Evolutionary conservation across 345 rosid genomes (phyloP), one percentile per base, ranked within the genome.

Genomic region (Salix purpurea): DNA sequence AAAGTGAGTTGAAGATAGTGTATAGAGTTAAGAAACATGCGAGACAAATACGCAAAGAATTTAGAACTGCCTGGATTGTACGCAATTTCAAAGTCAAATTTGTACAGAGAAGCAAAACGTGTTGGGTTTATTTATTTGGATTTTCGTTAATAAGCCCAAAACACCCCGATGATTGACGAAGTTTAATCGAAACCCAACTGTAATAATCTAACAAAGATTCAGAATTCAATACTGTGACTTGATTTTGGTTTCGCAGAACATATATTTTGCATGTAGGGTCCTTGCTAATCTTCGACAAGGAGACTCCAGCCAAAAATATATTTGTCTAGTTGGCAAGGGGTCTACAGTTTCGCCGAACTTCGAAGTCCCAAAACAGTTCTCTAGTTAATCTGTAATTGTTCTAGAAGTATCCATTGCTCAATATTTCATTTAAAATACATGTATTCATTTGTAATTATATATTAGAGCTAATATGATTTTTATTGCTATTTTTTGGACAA

Each of bases 71-170:
- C 82, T 82, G 78, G 84, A 73, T 48, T 74, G 76, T 70, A 86
- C 84, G 91, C 90, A 61, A 76, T 77, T 80, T 72, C 82, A 80
- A 87, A 87, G 89, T 83, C 89, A 84, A 84, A 78, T 28, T 44
- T 52, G 26, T 26, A 68, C 75, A 73, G 66, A 71, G 12, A 69
- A 69, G 36, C 50, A 21, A 6, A 61, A 44, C 19, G 42, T 0
- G 28, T 12, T 14, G n/a, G 39, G 74, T 66, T 66, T 36, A 14
- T 66, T 66, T 66, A 4, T 15, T 21, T 7, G 48, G 37, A 39
- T 68, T 64, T 56, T 72, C 32, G 32, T 65, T 23, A 21, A 50
- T 24, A 58, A 78, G n/a, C 77, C 76, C 75, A 72, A 65, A 69
- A 24, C 81, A 76, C 73, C 40, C 14, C 28, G 64, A 23, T 58